A percentile compares a stretch with the other conserved stretches of the same genome.
Conservation (phyloP, 305 asterid species). For the Nicotiana rustica region DNA sequence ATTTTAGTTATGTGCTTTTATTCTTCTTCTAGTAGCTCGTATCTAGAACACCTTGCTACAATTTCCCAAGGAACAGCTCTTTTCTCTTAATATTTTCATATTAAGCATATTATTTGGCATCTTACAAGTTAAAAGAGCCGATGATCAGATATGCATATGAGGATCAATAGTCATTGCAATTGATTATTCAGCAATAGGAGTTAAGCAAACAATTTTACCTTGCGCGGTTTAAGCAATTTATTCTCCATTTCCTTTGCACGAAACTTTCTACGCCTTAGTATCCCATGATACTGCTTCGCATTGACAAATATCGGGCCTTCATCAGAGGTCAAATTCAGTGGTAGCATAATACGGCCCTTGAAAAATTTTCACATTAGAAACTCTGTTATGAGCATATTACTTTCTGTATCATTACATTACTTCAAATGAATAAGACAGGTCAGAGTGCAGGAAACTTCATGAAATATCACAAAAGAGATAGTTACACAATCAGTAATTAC, state of each 20-base stretch:
- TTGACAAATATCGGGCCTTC: slow-evolving; percentile 75
- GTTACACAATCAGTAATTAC: background rate
- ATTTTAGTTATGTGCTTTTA: background rate
- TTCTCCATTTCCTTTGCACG: slow-evolving; percentile 68
- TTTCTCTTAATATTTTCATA: background rate
- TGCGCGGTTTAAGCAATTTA: slow-evolving; percentile 52
- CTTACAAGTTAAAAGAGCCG: background rate
- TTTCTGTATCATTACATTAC: background rate
- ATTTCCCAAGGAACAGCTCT: background rate
- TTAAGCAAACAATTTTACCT: slow-evolving; percentile 45
- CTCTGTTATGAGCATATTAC: background rate
- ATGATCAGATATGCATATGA: background rate
- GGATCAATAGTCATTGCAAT: background rate
- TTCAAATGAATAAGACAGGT: background rate
- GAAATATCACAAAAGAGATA: background rate
- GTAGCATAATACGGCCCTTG: slow-evolving; percentile 79
- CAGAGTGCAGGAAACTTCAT: background rate
- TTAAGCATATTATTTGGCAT: background rate
- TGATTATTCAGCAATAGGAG: background rate
- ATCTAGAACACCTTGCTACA: too few species aligned
- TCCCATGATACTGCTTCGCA: slow-evolving; percentile 82
- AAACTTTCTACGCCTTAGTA: slow-evolving; percentile 73
- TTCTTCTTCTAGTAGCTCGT: background rate
- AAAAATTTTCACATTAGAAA: slow-evolving; percentile 23
- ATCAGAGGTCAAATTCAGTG: slow-evolving; percentile 59